These are phyloP conservation scores for Hypoxylon fragiforme DNA, from an alignment of 495 filamentous ascomycete species.

Conservation along the genomic window DNA sequence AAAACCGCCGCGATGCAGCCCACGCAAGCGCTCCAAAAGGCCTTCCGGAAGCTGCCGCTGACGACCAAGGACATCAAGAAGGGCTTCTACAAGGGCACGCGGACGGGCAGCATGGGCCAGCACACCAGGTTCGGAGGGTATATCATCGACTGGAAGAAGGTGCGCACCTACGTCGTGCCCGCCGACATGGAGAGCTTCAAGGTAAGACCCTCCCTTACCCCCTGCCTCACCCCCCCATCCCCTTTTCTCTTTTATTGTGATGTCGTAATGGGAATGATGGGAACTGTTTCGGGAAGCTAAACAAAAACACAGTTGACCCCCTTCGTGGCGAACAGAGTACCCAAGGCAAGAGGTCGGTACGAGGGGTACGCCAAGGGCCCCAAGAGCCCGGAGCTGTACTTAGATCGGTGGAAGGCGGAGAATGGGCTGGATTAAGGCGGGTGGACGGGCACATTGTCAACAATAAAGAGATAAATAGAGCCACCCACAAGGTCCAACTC, in stretches of 20 bases:
- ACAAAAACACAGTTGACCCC: constrained; percentile 71
- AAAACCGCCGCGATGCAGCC: constrained; percentile 59
- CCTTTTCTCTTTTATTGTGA: not conserved
- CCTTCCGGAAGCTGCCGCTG: constrained; percentile 67
- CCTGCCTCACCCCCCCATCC: not conserved
- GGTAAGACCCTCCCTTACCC: constrained; percentile 49
- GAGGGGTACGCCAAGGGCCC: constrained; percentile 51
- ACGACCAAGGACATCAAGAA: constrained; percentile 92
- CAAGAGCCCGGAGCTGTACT: constrained; percentile 60
- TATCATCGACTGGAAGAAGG: constrained; percentile 78
- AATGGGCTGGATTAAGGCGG: constrained; percentile 62
- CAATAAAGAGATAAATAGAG: too few species aligned
- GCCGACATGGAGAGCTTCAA: constrained; percentile 67
- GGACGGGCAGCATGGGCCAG: constrained; percentile 80
- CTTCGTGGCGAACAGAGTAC: constrained; percentile 73
- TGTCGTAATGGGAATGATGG: not conserved
- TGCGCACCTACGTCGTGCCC: constrained; percentile 87
- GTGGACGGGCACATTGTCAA: too few species aligned
- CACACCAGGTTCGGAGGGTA: constrained; percentile 88
- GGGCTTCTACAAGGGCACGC: constrained; percentile 95
- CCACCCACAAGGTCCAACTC: too few species aligned
- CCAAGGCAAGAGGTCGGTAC: constrained; percentile 52
- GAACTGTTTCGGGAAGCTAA: constrained; percentile 12
- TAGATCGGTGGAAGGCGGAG: constrained; percentile 69
- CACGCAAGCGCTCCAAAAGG: constrained; percentile 66